These are phyloP conservation scores for Angophora floribunda DNA, from an alignment of 345 rosid genomes.

Conservation along the genomic window DNA sequence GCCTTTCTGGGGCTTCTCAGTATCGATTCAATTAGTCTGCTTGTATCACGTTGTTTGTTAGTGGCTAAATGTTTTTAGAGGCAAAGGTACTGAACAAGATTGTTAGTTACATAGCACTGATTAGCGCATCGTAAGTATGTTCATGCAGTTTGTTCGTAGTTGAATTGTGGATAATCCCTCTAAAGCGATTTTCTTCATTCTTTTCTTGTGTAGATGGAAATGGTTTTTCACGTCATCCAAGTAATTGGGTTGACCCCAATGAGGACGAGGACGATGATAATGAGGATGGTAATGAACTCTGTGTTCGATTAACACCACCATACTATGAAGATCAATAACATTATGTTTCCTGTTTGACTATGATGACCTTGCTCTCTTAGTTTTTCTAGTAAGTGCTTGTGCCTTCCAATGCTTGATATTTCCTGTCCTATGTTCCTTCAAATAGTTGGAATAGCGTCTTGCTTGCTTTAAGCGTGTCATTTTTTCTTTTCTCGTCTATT, in stretches of 20 bases:
- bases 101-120: background rate
- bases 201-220: background rate
- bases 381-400: background rate
- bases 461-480: background rate
- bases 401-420: background rate
- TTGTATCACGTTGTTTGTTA: background rate
- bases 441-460: background rate
- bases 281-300: constrained; percentile 14
- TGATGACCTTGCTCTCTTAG: background rate
- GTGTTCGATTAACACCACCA: constrained; percentile 77
- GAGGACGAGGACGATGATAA: background rate
- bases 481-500: background rate
- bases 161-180: background rate
- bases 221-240: background rate
- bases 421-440: background rate
- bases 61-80: background rate
- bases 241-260: background rate
- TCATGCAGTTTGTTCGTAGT: background rate
- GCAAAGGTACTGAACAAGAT: background rate
- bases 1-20: background rate
- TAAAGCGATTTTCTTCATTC: background rate
- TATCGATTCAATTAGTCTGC: background rate
- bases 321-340: constrained; percentile 27
- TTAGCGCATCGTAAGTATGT: background rate
- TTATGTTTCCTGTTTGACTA: background rate